Conservation (phyloP, 495 filamentous ascomycete genomes). For the Penicillium samsonianum region DNA sequence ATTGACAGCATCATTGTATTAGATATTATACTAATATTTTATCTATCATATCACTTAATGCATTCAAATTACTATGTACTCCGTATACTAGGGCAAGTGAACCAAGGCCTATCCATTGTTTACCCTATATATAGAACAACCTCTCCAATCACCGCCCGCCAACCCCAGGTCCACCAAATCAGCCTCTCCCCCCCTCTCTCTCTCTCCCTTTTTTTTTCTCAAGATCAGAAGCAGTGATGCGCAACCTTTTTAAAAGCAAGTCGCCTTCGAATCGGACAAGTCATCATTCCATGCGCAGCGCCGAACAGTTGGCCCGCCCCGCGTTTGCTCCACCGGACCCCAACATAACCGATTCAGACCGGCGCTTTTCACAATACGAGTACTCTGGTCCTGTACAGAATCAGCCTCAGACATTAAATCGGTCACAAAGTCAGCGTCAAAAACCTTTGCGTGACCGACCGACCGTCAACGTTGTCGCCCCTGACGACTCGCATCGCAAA, state of each 20-base stretch:
- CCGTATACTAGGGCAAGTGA: too few species aligned
- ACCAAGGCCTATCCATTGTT: conserved; percentile 4
- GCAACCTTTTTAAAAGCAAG: conserved; percentile 34
- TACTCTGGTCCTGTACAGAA: background rate
- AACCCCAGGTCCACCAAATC: conserved; percentile 9
- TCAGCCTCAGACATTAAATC: conserved; percentile 21
- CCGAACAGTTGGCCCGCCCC: conserved; percentile 34
- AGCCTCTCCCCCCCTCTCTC: conserved; percentile 5
- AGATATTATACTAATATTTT: background rate
- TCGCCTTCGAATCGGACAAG: conserved; percentile 25
- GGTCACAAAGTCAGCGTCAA: conserved; percentile 37
- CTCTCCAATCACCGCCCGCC: conserved; percentile 4
- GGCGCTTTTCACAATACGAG: conserved; percentile 14
- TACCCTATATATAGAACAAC: conserved; percentile 19
- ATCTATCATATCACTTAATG: background rate
- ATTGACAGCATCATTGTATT: background rate
- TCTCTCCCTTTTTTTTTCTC: conserved; percentile 6
- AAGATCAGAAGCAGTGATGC: conserved; percentile 25
- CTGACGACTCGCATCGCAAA: conserved; percentile 21
- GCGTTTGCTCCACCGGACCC: conserved; percentile 27
- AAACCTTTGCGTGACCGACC: conserved; percentile 26
- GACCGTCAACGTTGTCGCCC: conserved; percentile 23
- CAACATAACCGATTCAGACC: conserved; percentile 26
- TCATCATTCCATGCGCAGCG: conserved; percentile 34
- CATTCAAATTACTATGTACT: conserved; percentile 1